Conservation (phyloP, 78 protist genomes). For the Ministeria vibrans region DNA sequence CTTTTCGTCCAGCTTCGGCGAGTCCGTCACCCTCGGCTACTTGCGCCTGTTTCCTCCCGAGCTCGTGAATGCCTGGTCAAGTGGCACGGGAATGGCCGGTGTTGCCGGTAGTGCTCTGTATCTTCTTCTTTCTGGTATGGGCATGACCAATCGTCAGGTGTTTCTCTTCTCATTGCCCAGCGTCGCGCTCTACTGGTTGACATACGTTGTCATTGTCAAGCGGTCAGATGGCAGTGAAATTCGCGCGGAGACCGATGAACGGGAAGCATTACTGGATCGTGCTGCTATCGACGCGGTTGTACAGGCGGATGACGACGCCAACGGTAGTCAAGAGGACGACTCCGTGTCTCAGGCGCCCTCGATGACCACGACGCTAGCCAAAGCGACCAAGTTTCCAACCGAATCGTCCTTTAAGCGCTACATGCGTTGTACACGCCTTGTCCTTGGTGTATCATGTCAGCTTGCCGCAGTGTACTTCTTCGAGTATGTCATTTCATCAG, state of each 20-base stretch:
- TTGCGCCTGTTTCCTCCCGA: conserved; percentile 37
- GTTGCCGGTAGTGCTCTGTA: conserved; percentile 28
- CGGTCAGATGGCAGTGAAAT: too few species aligned
- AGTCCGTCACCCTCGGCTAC: conserved; percentile 44
- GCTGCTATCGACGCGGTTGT: too few species aligned
- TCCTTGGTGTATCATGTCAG: conserved; percentile 24
- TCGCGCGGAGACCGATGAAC: too few species aligned
- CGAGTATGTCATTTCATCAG: conserved; percentile 49
- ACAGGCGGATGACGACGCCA: too few species aligned
- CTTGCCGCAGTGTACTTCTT: conserved; percentile 49
- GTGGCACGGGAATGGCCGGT: conserved; percentile 76
- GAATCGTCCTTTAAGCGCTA: conserved; percentile 20
- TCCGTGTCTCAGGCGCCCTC: too few species aligned
- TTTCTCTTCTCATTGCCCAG: conserved; percentile 36
- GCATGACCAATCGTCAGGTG: background rate
- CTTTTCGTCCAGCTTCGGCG: conserved; percentile 47
- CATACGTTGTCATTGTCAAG: conserved; percentile 38
- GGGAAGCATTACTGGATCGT: too few species aligned
- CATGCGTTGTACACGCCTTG: conserved; percentile 38
- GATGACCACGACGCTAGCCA: background rate
- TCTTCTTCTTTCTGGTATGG: background rate
- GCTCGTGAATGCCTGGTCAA: conserved; percentile 62
- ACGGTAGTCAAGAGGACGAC: too few species aligned
- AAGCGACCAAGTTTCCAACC: background rate
- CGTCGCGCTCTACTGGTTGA: conserved; percentile 14